Evolutionary conservation across 805 yeast species (phyloP), one percentile per base, ranked within the genome.

Genomic region (Pichia manshurica): DNA sequence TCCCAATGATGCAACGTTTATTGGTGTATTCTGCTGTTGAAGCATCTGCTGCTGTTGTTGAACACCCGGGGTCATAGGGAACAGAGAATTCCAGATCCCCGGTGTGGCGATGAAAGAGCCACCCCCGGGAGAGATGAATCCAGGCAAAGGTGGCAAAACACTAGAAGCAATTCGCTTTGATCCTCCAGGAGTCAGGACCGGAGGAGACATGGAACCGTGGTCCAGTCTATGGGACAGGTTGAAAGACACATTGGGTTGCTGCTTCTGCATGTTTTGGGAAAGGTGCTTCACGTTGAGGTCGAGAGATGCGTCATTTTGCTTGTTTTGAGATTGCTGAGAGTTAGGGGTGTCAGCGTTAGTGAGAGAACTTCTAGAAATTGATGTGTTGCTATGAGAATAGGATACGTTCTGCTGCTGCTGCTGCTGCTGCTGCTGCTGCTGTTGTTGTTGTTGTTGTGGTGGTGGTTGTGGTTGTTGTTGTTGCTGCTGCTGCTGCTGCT

Each of bases 121-220:
- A 6, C 66, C 63, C 21, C 76, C 76, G 23, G 81, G 79, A 19
- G 78, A 66, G 32, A 73, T 46, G 31, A 75, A 53, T 12, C 65
- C 65, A 4, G 64, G 62, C 25, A 77, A 59, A 0, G 81, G 81
- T 0, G 81, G 82, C 28, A 78, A 63, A 7, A 65, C 60, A 46
- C 59, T 59, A 19, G 59, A 48, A 5, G 58, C 50, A 2, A 51
- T 44, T 35, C 77, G 64, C 39, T 79, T 64, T 2, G 63, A 51
- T 4, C 81, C 82, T 0, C 81, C 81, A 0, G 82, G 82, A 0
- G 82, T 76, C 39, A 74, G 63, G 5, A 75, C 56, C 1, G 80
- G 72, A 3, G 80, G 79, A 1, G 78, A 71, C 42, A 54, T 23
- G 6, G 39, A 15, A 5, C 25, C 4, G n/a, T 25, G 38, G 5